Evolutionary conservation across 305 asterid species (phyloP).

Genomic region (Stenogyne calaminthoides): DNA sequence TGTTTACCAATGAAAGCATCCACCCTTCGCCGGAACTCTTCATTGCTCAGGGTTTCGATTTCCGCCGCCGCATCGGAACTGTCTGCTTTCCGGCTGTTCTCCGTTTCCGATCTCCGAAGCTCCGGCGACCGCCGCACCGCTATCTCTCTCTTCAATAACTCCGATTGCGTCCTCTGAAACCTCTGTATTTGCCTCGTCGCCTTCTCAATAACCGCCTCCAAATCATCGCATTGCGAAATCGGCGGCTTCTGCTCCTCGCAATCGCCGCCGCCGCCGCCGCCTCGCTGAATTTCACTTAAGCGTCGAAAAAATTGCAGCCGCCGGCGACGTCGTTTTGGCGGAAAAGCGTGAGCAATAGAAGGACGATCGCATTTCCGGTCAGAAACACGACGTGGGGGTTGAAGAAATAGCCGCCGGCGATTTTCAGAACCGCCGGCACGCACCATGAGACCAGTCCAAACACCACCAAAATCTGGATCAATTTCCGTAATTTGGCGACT

Average conservation of each 20-base stretch:
- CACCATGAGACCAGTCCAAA: constrained; percentile 46
- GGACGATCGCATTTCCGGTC: constrained; percentile 67
- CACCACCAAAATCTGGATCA: constrained; percentile 42
- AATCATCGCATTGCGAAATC: no score
- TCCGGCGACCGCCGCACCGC: constrained; percentile 44
- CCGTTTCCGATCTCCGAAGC: constrained; percentile 62
- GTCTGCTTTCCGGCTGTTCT: constrained; percentile 10
- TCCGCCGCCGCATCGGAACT: no score
- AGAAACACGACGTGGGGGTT: constrained; percentile 77
- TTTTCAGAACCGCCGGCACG: constrained; percentile 27
- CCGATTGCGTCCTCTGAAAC: constrained; percentile 81
- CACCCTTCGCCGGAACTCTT: constrained; percentile 68
- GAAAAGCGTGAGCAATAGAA: constrained; percentile 44
- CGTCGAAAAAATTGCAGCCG: constrained; percentile 42
- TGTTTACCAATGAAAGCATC: constrained; percentile 66
- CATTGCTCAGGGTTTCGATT: constrained; percentile 62
- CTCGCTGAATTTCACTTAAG: constrained; percentile 46
- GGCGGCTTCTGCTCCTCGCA: no score
- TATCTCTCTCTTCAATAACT: constrained; percentile 57
- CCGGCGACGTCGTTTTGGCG: constrained; percentile 39
- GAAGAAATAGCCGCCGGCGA: constrained; percentile 30
- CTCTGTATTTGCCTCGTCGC: constrained; percentile 58
- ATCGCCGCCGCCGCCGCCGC: constrained; percentile 28
- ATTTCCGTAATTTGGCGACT: constrained; percentile 33
- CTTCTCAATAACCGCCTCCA: constrained; percentile 49